phyloP scores from a whole-genome alignment of 192 early-diverging fungal genomes.

The Rhizoclosmatium sp. region DNA sequence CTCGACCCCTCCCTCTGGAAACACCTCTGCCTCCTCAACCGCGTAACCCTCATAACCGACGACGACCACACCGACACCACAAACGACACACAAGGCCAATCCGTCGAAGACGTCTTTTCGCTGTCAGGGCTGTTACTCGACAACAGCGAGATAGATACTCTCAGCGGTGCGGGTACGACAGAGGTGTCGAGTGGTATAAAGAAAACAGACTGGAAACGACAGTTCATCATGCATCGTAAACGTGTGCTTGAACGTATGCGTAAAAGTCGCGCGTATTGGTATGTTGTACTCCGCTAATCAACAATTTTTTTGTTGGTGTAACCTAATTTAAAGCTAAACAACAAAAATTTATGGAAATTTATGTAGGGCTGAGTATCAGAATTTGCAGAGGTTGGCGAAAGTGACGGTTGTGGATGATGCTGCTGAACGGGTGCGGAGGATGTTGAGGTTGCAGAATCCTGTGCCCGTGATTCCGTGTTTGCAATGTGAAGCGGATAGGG shows the following conservation, averaged over 20 bases:
- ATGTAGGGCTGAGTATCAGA: constrained; percentile 20
- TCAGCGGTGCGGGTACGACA: not conserved
- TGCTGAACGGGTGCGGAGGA: not conserved
- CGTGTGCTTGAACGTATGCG: constrained; percentile 17
- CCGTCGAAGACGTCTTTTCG: too few relatives aligned
- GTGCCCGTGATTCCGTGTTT: constrained; percentile 16
- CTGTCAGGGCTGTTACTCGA: too few relatives aligned
- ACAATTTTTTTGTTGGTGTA: not conserved
- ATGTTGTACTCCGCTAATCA: not conserved
- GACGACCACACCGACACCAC: too few relatives aligned
- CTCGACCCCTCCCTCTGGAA: constrained; percentile 26
- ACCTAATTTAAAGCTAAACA: not conserved
- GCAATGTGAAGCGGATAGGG: constrained; percentile 7
- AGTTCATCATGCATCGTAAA: constrained; percentile 12
- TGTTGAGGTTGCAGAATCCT: not conserved
- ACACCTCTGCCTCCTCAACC: constrained; percentile 13
- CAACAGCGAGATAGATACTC: not conserved
- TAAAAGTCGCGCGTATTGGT: constrained; percentile 30
- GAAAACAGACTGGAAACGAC: constrained; percentile 9
- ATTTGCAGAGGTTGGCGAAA: not conserved
- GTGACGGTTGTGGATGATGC: not conserved
- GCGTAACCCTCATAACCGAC: constrained; percentile 1
- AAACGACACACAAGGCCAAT: too few relatives aligned
- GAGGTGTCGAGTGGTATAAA: not conserved
- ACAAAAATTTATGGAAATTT: not conserved